These are phyloP conservation scores for Heliamphora exappendiculata DNA, from an alignment of 148 eudicot genomes.

Conservation along the genomic window DNA sequence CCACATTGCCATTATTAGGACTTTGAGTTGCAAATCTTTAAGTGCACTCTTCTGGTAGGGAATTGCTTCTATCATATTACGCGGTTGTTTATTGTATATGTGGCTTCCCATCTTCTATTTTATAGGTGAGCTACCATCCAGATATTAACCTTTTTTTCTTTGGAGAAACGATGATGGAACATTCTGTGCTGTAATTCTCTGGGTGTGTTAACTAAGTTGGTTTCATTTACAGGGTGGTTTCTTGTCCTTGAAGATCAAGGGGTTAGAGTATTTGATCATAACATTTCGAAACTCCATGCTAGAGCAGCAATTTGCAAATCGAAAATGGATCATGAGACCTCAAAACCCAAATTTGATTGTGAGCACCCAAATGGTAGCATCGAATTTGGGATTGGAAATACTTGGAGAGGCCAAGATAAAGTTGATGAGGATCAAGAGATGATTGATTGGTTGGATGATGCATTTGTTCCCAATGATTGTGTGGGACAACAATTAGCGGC, in stretches of 20 bases:
- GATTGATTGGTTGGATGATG: slow-evolving; percentile 24
- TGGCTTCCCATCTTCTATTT: background rate
- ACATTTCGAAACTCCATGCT: slow-evolving; percentile 28
- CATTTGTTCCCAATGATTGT: slow-evolving; percentile 5
- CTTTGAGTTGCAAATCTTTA: background rate
- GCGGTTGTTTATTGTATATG: background rate
- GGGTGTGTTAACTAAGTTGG: slow-evolving; percentile 5
- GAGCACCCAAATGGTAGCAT: background rate
- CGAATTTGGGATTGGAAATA: slow-evolving; percentile 8
- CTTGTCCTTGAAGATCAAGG: slow-evolving; percentile 37
- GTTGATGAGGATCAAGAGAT: slow-evolving; percentile 42
- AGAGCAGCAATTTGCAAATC: slow-evolving; percentile 31
- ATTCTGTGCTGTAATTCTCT: background rate
- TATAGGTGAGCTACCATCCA: background rate
- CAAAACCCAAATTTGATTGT: background rate
- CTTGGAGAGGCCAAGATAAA: slow-evolving; percentile 8
- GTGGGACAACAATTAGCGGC: slow-evolving; percentile 4
- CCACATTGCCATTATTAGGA: background rate
- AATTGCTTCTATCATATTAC: background rate
- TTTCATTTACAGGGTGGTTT: slow-evolving; percentile 49
- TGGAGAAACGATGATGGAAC: background rate
- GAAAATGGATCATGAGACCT: slow-evolving; percentile 18
- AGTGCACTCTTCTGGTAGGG: background rate
- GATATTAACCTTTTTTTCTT: background rate
- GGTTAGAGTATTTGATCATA: slow-evolving; percentile 25